Conservation (phyloP, 768 basidiomycete species). For the Mrakia gelida region DNA sequence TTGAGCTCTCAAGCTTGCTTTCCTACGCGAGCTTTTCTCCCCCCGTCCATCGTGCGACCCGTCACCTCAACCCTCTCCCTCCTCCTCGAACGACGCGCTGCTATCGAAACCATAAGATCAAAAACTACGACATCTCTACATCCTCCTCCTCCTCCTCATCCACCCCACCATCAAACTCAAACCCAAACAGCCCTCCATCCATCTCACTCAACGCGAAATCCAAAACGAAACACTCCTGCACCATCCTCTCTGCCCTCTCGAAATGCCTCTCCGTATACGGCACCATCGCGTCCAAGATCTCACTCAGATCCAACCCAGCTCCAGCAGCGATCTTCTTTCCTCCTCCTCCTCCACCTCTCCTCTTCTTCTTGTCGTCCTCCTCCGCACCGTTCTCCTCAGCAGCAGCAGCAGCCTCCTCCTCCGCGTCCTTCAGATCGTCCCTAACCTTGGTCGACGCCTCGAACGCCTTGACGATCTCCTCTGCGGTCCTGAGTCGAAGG, state of each 20-base stretch:
- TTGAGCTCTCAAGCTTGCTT: too few species aligned
- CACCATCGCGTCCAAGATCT: constrained; percentile 76
- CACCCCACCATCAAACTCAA: constrained; percentile 7
- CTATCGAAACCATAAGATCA: not conserved
- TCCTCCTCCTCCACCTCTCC: constrained; percentile 20
- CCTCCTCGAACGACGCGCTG: too few species aligned
- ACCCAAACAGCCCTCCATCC: constrained; percentile 31
- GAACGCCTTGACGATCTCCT: constrained; percentile 69
- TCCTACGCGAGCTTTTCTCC: too few species aligned
- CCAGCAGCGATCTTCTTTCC: constrained; percentile 42
- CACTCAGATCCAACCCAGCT: constrained; percentile 50
- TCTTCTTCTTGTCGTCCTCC: constrained; percentile 34
- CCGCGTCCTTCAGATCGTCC: constrained; percentile 31
- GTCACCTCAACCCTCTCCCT: too few species aligned
- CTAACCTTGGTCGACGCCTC: constrained; percentile 30
- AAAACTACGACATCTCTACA: constrained; percentile 5
- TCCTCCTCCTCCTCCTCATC: constrained; percentile 23
- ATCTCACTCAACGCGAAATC: constrained; percentile 52
- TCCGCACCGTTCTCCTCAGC: too few species aligned
- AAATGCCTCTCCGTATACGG: constrained; percentile 95
- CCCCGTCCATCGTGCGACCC: too few species aligned
- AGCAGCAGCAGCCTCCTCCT: constrained; percentile 23
- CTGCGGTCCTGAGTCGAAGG: constrained; percentile 67
- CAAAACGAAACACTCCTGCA: constrained; percentile 93
- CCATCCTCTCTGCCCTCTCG: constrained; percentile 70